Evolutionary conservation across 768 basidiomycete species (phyloP).

Genomic region (Serendipita vermifera): DNA sequence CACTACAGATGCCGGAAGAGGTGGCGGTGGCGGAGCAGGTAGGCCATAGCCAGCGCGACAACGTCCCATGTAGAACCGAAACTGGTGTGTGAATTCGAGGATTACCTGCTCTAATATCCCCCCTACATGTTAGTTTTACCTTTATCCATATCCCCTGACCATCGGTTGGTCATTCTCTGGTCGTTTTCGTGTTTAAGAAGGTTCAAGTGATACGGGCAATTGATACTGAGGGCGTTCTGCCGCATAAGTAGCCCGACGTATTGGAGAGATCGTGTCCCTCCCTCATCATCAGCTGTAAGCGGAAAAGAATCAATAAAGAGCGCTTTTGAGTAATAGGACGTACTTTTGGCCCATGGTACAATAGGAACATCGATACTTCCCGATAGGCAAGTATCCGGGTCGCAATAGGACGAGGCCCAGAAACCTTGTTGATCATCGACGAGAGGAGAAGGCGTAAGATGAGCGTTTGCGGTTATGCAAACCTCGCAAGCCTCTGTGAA

Average conservation of each 20-base stretch:
- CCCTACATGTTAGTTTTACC: too few relatives aligned
- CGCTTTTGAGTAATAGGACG: neutral
- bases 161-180: neutral
- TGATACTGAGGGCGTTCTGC: neutral
- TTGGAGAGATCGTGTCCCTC: neutral
- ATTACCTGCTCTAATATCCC: too few relatives aligned
- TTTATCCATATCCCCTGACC: neutral
- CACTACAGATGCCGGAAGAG: too few relatives aligned
- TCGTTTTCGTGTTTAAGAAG: neutral
- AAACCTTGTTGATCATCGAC: neutral
- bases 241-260: neutral
- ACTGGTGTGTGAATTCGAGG: too few relatives aligned
- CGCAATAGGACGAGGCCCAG: neutral
- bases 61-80: too few relatives aligned
- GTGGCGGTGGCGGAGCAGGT: too few relatives aligned
- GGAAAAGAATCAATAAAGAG: neutral
- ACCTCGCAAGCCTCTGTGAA: neutral
- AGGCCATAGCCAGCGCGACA: too few relatives aligned
- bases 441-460: neutral
- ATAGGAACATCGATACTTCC: neutral
- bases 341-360: neutral
- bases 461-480: neutral
- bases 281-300: neutral
- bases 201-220: neutral
- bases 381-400: neutral